phyloP scores from a whole-genome alignment of 1,284 basidiomycete genomes.

The Tylopilus orsonianus region DNA sequence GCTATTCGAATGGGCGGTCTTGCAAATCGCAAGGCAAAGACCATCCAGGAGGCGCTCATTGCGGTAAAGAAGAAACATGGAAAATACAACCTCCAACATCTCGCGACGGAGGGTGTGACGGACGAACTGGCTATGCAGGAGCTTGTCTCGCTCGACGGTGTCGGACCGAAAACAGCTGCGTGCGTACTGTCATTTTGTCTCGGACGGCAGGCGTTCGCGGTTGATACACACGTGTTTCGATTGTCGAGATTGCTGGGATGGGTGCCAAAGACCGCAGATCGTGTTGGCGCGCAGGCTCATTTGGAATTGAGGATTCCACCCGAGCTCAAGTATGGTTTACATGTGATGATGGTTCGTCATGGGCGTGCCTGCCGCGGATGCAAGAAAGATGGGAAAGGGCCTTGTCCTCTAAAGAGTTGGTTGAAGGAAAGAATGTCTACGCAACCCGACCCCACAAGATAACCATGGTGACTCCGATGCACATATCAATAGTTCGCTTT shows the following conservation, averaged over 20 bases:
- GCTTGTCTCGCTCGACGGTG: constrained; percentile 65
- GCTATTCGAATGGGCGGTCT: constrained; percentile 70
- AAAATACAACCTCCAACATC: constrained; percentile 55
- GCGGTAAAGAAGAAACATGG: constrained; percentile 56
- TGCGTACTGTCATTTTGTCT: constrained; percentile 81
- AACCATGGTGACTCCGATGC: constrained; percentile 1
- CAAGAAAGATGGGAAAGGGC: constrained; percentile 36
- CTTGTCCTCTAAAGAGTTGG: constrained; percentile 31
- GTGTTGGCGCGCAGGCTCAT: constrained; percentile 71
- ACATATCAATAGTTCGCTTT: too few relatives aligned
- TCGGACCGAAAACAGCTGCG: constrained; percentile 78
- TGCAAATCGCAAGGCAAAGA: constrained; percentile 70
- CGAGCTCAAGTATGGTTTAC: constrained; percentile 68
- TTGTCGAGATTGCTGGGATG: constrained; percentile 66
- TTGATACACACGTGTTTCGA: constrained; percentile 75
- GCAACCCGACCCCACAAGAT: neutral
- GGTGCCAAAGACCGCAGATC: constrained; percentile 62
- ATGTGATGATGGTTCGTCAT: constrained; percentile 70
- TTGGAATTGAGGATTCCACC: constrained; percentile 62
- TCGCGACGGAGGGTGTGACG: constrained; percentile 38
- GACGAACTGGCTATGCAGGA: constrained; percentile 70
- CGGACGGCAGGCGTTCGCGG: constrained; percentile 70
- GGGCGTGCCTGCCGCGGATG: constrained; percentile 58
- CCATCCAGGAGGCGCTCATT: constrained; percentile 59
- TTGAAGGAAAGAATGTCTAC: constrained; percentile 11